Evolutionary conservation across 805 yeast species (phyloP).

Genomic region (Cyberlindnera amylophila): DNA sequence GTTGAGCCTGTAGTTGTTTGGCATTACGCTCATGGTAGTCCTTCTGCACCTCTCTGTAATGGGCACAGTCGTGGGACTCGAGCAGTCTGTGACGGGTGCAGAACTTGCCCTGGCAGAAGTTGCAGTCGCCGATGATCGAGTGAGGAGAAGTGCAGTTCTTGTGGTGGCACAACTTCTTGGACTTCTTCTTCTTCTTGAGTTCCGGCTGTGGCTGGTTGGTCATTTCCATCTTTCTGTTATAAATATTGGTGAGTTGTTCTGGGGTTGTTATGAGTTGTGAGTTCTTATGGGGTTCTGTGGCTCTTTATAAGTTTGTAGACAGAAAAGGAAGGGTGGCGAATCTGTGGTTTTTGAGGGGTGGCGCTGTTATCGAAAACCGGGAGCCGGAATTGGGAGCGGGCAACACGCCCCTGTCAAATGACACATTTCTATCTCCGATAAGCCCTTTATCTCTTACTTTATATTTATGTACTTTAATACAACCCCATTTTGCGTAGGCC

Average conservation of each 20-base stretch:
- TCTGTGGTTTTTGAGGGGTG: background rate
- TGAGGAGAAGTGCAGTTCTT: conserved; percentile 27
- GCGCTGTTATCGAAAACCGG: background rate
- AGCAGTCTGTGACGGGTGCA: conserved; percentile 63
- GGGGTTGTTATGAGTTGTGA: background rate
- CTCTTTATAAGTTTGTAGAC: no score
- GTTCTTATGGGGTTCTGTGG: no score
- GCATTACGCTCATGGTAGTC: conserved; percentile 62
- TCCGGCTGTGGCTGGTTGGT: conserved; percentile 3
- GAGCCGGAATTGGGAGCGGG: background rate
- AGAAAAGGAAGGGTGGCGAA: conserved; percentile 2
- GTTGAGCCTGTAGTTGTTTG: conserved; percentile 54
- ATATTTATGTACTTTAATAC: no score
- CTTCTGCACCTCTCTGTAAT: conserved; percentile 56
- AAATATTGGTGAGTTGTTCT: background rate
- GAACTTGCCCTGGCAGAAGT: conserved; percentile 58
- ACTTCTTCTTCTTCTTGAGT: conserved; percentile 26
- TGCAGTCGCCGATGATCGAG: conserved; percentile 58
- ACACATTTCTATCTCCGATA: no score
- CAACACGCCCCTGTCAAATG: background rate
- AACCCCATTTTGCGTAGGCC: conserved; percentile 21
- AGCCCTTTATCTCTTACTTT: no score
- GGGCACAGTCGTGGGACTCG: conserved; percentile 59
- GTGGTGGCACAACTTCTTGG: conserved; percentile 28
- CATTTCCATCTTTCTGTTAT: no score